phyloP scores from a whole-genome alignment of 2,329 filamentous ascomycete species.

The Ceratocystis alfenasii region DNA sequence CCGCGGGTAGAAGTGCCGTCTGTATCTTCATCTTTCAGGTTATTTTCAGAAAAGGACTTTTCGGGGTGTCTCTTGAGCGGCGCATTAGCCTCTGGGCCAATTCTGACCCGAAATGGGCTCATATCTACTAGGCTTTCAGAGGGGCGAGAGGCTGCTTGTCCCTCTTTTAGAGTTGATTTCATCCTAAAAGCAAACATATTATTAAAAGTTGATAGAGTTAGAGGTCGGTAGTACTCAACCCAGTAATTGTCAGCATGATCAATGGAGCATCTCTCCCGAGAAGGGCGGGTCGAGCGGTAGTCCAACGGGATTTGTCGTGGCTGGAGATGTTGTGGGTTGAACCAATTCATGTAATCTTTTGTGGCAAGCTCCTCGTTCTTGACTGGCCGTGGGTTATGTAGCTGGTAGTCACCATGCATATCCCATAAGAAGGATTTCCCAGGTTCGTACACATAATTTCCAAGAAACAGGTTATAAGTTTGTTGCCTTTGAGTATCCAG shows the following conservation, averaged over 20 bases:
- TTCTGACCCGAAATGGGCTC: constrained; percentile 76
- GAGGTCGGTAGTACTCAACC: constrained; percentile 89
- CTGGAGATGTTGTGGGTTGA: constrained; percentile 59
- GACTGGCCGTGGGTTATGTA: constrained; percentile 78
- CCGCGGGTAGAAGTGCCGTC: constrained; percentile 33
- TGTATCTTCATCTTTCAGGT: constrained; percentile 34
- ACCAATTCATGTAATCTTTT: constrained; percentile 77
- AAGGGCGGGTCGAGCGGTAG: not conserved
- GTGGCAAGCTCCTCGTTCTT: constrained; percentile 52
- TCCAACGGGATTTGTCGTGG: constrained; percentile 44
- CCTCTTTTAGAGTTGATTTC: constrained; percentile 76
- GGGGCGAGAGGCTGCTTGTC: constrained; percentile 32
- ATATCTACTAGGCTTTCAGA: constrained; percentile 67
- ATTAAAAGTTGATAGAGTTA: constrained; percentile 73
- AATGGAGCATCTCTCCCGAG: constrained; percentile 31
- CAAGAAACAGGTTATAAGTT: constrained; percentile 92
- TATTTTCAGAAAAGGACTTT: constrained; percentile 52
- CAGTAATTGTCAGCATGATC: constrained; percentile 82
- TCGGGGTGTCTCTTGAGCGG: constrained; percentile 39
- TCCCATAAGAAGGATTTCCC: constrained; percentile 97
- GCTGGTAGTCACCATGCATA: constrained; percentile 83
- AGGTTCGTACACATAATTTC: constrained; percentile 81
- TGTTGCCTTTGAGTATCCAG: constrained; percentile 95
- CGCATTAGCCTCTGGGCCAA: constrained; percentile 39
- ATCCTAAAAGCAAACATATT: constrained; percentile 91